Base-by-base conservation (phyloP, 805 yeast species). In the Suhomyces sp. region DNA sequence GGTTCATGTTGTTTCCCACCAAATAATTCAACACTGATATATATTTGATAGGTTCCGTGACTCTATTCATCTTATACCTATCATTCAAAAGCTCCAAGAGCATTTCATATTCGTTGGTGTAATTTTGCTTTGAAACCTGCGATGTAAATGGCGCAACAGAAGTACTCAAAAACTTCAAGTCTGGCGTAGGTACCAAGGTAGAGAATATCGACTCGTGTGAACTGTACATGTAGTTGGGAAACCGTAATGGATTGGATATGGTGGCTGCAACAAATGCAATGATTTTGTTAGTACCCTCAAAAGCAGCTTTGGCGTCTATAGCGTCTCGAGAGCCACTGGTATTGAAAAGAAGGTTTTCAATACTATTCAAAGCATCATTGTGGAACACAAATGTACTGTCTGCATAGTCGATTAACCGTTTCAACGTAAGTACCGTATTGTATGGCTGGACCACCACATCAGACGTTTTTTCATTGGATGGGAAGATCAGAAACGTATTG, bases 381-480 rank as follows among this genome's bases (percentile, higher is more conserved):
- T 93, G 98, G 51, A 90, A 83, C 4, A 91, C 93, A n/a, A 88
- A 71, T 28, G 86, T 81, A 3, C 88, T 82, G 57, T 93, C 96
- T 27, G 96, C 85, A 49, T 76, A 77, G 46, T 88, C 93, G 4
- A 87, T 82, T 41, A 93, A 69, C 47, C 98, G 66, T 54, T 80
- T 79, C 47, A 95, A 68, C 0, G 98, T 82, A 35, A 93, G 63
- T 14, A 93, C 71, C 0, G 95, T 82, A 57, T 93, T 93, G 60
- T 93, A 93, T 0, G 98, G 98, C 55, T 93, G 98, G 4, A 95
- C 96, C 13, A 95, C 98, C n/a, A 90, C 97, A 50, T 91, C 98
- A 2, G 95, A 83, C 0, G 87, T 82, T 26, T 63, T 63, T 40
- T 84, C 88, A 37, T 77, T 80, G 30, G 79, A 75, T 1, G 96